phyloP scores from a whole-genome alignment of 257 asterid genomes.

The Asclepias syriaca region DNA sequence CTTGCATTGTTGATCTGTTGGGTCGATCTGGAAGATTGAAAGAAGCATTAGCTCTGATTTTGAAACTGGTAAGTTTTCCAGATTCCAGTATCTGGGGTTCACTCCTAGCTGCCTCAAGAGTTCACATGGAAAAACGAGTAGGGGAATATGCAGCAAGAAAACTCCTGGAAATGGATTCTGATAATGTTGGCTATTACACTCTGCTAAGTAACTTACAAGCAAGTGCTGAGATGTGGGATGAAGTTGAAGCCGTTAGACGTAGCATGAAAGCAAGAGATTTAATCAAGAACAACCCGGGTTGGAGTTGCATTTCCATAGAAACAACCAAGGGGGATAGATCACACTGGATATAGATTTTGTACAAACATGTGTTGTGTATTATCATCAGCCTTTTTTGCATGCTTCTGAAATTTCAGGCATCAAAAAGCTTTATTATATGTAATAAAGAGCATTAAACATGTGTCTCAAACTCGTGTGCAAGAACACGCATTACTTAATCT shows the following conservation, averaged over 20 bases:
- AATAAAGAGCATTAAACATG: background rate
- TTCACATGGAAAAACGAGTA: slow-evolving; percentile 22
- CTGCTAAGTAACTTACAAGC: slow-evolving; percentile 36
- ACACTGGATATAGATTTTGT: background rate
- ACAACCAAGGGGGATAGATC: slow-evolving; percentile 29
- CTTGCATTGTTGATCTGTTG: slow-evolving; percentile 46
- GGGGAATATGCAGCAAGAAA: slow-evolving; percentile 31
- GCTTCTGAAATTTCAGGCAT: background rate
- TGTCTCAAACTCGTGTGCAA: background rate
- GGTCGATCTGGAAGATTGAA: slow-evolving; percentile 40
- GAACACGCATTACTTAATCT: too few species aligned
- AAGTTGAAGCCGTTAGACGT: slow-evolving; percentile 35
- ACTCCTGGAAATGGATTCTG: slow-evolving; percentile 30
- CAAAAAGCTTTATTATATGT: background rate
- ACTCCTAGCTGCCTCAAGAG: slow-evolving; percentile 39
- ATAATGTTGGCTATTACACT: slow-evolving; percentile 34
- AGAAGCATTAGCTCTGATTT: slow-evolving; percentile 34
- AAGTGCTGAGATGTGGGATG: slow-evolving; percentile 34
- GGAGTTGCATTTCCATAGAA: slow-evolving; percentile 39
- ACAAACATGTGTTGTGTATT: background rate
- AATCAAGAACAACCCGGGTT: slow-evolving; percentile 39
- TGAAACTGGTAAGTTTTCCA: slow-evolving; percentile 29
- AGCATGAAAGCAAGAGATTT: slow-evolving; percentile 30
- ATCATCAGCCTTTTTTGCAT: background rate
- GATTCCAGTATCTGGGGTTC: slow-evolving; percentile 48